These are phyloP conservation scores for Solanum chiquidenum DNA, from an alignment of 257 asterid genomes.

Conservation along the genomic window DNA sequence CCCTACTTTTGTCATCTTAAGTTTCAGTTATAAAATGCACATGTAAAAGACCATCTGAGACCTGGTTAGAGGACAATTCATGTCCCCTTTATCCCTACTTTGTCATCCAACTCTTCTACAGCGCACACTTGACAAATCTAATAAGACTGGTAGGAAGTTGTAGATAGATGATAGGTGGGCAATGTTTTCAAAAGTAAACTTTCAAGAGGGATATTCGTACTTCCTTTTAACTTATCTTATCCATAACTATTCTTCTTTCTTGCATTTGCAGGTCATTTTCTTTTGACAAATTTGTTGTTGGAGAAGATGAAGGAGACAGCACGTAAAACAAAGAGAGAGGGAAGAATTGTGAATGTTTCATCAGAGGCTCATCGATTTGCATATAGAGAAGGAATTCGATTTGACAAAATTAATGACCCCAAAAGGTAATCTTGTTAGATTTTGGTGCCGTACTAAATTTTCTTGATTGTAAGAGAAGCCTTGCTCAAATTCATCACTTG, in stretches of 20 bases:
- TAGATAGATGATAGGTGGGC: neutral
- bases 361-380: conserved; percentile 52
- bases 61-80: neutral
- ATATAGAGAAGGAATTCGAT: conserved; percentile 60
- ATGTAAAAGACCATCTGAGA: neutral
- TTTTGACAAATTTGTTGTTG: conserved; percentile 55
- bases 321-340: conserved; percentile 49
- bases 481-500: neutral
- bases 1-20: neutral
- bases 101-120: neutral
- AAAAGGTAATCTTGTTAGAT: conserved; percentile 26
- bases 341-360: conserved; percentile 78
- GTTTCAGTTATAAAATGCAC: neutral
- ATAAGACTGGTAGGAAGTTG: neutral
- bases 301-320: conserved; percentile 78
- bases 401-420: conserved; percentile 47
- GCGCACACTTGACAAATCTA: neutral
- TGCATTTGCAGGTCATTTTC: conserved; percentile 75
- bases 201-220: neutral
- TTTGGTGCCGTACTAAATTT: neutral
- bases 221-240: neutral
- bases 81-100: neutral
- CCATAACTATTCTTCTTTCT: neutral
- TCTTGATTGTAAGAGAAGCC: neutral
- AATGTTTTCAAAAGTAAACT: neutral